These are phyloP conservation scores for Populus deltoides DNA, from an alignment of 345 rosid genomes.

Conservation along the genomic window DNA sequence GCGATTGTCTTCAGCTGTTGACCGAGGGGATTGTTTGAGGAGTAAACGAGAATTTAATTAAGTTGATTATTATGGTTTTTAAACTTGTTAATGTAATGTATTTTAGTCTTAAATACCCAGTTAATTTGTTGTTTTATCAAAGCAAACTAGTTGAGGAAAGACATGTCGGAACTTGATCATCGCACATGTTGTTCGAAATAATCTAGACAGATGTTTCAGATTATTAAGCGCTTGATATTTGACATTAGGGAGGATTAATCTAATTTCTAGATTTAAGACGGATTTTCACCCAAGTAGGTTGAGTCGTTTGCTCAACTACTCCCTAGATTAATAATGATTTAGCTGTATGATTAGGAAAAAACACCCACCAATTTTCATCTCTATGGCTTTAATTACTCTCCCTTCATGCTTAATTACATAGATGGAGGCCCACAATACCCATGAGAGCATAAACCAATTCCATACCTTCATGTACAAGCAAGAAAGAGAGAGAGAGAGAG, in stretches of 20 bases:
- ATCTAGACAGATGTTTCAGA: too few relatives aligned
- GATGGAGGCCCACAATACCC: slow-evolving; percentile 26
- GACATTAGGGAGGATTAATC: neutral
- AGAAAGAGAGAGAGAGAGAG: neutral
- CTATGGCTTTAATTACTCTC: neutral
- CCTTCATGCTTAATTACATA: neutral
- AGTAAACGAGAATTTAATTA: neutral
- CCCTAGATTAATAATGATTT: neutral
- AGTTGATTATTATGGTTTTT: neutral
- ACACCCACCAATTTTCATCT: neutral
- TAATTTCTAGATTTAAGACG: neutral
- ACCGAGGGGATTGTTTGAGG: neutral
- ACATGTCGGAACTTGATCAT: neutral
- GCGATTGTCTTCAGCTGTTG: neutral
- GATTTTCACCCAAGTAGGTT: too few relatives aligned
- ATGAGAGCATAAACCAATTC: slow-evolving; percentile 6
- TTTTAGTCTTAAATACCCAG: neutral
- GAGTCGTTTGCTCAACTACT: neutral
- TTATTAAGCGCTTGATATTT: too few relatives aligned
- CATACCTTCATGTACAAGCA: slow-evolving; percentile 23
- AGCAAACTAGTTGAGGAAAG: neutral
- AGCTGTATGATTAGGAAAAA: neutral
- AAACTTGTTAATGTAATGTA: neutral
- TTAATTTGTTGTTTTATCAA: neutral
- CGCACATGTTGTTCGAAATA: too few relatives aligned